Conservation (phyloP, 176 grass and related monocot genomes). For the Puccinellia tenuiflora region DNA sequence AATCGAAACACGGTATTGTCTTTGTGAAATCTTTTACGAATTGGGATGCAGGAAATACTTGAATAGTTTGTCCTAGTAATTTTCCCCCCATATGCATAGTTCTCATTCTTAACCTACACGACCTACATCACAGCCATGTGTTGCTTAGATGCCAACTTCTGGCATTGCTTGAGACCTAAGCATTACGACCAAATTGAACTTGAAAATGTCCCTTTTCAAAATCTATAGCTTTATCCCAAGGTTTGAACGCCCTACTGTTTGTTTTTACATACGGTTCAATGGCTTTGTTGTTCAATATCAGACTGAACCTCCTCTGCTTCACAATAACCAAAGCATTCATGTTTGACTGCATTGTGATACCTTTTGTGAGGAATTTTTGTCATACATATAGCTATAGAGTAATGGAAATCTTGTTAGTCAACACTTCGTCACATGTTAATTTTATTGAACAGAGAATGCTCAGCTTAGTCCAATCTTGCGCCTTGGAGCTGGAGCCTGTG, state of each 20-base stretch:
- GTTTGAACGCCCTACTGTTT: not conserved
- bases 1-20: not conserved
- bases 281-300: not conserved
- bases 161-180: not conserved
- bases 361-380: not conserved
- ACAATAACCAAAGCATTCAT: not conserved
- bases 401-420: not conserved
- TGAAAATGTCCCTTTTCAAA: not conserved
- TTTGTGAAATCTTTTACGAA: not conserved
- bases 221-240: not conserved
- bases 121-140: not conserved
- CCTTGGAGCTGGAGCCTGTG: conserved; percentile 94
- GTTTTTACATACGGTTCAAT: not conserved
- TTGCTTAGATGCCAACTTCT: not conserved
- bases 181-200: not conserved
- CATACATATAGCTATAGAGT: not conserved
- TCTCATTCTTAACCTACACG: not conserved
- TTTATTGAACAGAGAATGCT: conserved; percentile 73
- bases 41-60: not conserved
- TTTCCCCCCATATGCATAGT: not conserved
- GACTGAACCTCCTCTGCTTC: not conserved
- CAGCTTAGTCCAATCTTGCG: conserved; percentile 75
- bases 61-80: not conserved
- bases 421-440: not conserved
- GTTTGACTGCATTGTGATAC: not conserved